Base-by-base conservation (phyloP, 139 green algal genomes). In the Coelastrella sp. region DNA sequence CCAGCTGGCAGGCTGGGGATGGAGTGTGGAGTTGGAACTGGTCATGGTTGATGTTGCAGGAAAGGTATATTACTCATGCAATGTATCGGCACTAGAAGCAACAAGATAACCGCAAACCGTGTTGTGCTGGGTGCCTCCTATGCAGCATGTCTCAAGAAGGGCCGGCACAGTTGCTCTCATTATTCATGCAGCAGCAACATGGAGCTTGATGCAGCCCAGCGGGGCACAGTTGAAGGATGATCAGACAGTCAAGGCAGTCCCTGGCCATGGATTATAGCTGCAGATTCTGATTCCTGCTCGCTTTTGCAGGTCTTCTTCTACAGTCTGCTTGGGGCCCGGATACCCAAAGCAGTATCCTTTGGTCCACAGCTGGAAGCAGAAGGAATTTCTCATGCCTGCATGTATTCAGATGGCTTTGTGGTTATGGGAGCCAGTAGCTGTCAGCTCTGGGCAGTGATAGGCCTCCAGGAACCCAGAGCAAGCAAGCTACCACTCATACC, bases 1-100 rank as follows among this genome's bases (percentile, higher is more conserved):
- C 11, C 83, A 83, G 23, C 86, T 98, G 34, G 81, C 92, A 21
- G 87, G 66, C 2, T 92, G 94, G 89, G 96, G 94, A 19, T 98
- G 96, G 96, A 96, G 82, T 11, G 43, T 35, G 5, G 67, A 82
- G 1, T 90, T 96, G 83, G 86, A 95, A 43, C 88, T 98, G 81
- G 62, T 97, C 37, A 73, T 92, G 30, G 87, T 98, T 35, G 72
- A 66, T 64, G 72, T 45, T 3, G 13, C n/a, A 25, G 72, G 72
- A 5, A 64, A 79, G 72, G 72, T 79, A 43, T 45, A 32, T 37
- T 27, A 32, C 37, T 9, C 5, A 9, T 64, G 21, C 53, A 9
- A 32, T 23, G 45, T 13, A 57, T 57, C 15, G 0, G 45, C 45
- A 23, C 11, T 57, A 23, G 45, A 57, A 13, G 15, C 15, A 57